These are phyloP conservation scores for Aspergillus puulaauensis DNA, from an alignment of 2,329 filamentous ascomycete species.

Conservation along the genomic window DNA sequence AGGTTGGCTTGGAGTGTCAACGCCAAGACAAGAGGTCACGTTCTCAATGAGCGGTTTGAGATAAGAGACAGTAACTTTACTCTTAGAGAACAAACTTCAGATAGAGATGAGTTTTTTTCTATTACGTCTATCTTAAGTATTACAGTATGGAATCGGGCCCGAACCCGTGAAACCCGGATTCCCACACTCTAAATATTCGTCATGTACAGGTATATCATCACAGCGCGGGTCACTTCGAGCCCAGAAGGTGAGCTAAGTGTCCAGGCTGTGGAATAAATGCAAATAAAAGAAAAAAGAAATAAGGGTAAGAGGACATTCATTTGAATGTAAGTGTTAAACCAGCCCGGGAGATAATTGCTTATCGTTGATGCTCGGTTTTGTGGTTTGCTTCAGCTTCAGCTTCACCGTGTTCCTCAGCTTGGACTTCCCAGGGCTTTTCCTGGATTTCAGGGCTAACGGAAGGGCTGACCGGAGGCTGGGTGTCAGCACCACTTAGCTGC, in stretches of 20 bases:
- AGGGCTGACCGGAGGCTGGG: conserved; percentile 23
- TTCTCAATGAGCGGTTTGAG: background rate
- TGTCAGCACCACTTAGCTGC: conserved; percentile 88
- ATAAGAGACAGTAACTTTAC: background rate
- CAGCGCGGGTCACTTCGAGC: background rate
- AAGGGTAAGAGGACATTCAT: background rate
- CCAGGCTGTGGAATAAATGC: background rate
- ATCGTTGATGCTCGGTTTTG: conserved; percentile 8
- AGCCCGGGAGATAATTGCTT: background rate
- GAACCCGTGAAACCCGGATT: background rate
- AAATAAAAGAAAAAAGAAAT: conserved; percentile 9
- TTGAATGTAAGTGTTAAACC: background rate
- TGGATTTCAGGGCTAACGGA: conserved; percentile 42
- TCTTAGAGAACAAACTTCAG: background rate
- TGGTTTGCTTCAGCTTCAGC: conserved; percentile 23
- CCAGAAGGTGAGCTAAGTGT: background rate
- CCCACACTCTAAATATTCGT: background rate
- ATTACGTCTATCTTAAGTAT: conserved; percentile 17
- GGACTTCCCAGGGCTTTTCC: conserved; percentile 52
- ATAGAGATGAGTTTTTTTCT: conserved; percentile 16
- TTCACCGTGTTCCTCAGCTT: conserved; percentile 37
- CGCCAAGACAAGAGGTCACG: conserved; percentile 7
- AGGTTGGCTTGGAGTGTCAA: background rate
- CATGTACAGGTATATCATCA: conserved; percentile 16
- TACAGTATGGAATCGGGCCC: conserved; percentile 1